Base-by-base conservation (phyloP, 2,329 filamentous ascomycete genomes). In the Fusarium paranaense region DNA sequence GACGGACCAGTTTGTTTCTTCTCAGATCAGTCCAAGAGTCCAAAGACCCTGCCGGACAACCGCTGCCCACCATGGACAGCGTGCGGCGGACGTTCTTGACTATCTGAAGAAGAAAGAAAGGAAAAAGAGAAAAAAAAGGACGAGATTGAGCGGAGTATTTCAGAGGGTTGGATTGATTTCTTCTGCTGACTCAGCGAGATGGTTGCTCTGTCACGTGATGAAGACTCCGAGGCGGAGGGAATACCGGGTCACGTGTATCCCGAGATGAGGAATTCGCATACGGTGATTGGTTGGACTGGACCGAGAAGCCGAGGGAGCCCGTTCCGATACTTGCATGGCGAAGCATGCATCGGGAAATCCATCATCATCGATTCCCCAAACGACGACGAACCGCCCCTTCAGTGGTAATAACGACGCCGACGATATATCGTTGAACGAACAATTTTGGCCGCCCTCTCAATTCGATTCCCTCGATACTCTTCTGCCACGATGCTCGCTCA, bases 401-500 rank as follows among this genome's bases (percentile, higher is more conserved):
- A 35, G 30, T 37, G 52, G 52, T 35, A 22, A 11, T 6, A n/a
- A 22, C n/a, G 71, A 62, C 68, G 73, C 77, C 75, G 75, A 69
- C 65, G 65, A 72, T 45, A 74, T 57, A 72, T 72, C 62, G 71
- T 72, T 73, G 64, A 66, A 67, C 69, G 75, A 77, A 60, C 64
- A 54, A 54, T 67, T 54, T 50, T 59, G 76, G 66, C 57, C 37
- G 67, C 37, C 50, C 27, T 62, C 22, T 32, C 52, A 64, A 62
- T 61, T 59, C 66, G 61, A 69, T 59, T 22, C 65, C 10, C 40
- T 14, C 52, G 54, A 47, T 64, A n/a, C 11, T 54, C 47, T 62
- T 59, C 70, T 65, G 74, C 74, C 79, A 82, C 76, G 50, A 91
- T 91, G 89, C 87, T 86, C 81, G 85, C 87, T 79, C 87, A 89